These are phyloP conservation scores for Pythium sp. DNA, from an alignment of 352 stramenopile species.

Conservation along the genomic window DNA sequence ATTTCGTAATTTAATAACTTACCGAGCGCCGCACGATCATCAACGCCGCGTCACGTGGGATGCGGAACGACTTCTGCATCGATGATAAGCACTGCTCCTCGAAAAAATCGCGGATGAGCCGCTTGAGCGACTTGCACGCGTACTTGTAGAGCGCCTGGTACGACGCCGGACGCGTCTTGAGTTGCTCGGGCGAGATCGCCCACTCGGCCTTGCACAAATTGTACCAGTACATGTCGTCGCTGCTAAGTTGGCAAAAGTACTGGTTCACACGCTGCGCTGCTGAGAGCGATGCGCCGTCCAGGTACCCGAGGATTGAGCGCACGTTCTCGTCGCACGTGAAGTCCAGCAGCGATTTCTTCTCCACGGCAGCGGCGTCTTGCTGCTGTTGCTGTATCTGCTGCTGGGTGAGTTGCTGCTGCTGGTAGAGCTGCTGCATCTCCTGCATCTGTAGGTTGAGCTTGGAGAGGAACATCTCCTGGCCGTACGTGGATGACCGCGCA, in stretches of 20 bases:
- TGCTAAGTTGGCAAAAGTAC: constrained; percentile 45
- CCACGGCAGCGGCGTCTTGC: background rate
- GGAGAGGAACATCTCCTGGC: constrained; percentile 34
- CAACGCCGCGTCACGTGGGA: constrained; percentile 58
- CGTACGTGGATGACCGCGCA: constrained; percentile 28
- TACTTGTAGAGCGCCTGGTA: constrained; percentile 79
- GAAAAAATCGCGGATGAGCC: constrained; percentile 73
- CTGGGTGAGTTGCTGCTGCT: constrained; percentile 17
- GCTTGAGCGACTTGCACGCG: constrained; percentile 64
- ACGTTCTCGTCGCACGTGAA: constrained; percentile 78
- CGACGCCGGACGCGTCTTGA: constrained; percentile 50
- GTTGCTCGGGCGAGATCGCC: constrained; percentile 69
- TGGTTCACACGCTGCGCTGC: constrained; percentile 52
- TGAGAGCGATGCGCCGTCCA: constrained; percentile 71
- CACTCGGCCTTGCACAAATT: constrained; percentile 69
- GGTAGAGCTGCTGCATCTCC: constrained; percentile 33
- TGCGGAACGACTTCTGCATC: constrained; percentile 66
- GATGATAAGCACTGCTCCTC: constrained; percentile 75
- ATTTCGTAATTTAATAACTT: background rate
- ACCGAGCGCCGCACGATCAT: constrained; percentile 39
- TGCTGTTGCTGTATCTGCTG: constrained; percentile 10
- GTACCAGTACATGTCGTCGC: constrained; percentile 65
- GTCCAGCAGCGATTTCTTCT: constrained; percentile 47
- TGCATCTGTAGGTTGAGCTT: constrained; percentile 28
- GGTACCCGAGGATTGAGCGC: constrained; percentile 53